These are phyloP conservation scores for Fusarium siculi DNA, from an alignment of 2,329 filamentous ascomycete species.

Conservation along the genomic window DNA sequence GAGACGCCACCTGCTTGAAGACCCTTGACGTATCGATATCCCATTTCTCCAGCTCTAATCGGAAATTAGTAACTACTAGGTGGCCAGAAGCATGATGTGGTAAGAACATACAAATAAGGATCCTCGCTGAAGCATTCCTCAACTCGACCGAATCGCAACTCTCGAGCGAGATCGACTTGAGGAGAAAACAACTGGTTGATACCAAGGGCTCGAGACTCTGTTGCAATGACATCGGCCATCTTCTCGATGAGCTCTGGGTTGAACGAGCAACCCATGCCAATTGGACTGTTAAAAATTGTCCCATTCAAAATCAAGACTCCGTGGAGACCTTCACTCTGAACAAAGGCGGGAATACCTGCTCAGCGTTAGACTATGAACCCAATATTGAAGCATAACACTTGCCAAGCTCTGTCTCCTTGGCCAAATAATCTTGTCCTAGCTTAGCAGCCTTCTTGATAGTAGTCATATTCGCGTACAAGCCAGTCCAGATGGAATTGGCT, in stretches of 20 bases:
- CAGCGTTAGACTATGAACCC: not conserved
- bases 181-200: slow-evolving; percentile 80
- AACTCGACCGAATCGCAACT: slow-evolving; percentile 76
- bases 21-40: slow-evolving; percentile 66
- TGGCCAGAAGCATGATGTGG: too few species aligned
- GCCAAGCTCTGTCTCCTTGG: slow-evolving; percentile 57
- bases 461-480: slow-evolving; percentile 71
- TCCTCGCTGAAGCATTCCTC: slow-evolving; percentile 81
- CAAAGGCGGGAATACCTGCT: slow-evolving; percentile 74
- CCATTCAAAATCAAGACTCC: slow-evolving; percentile 77
- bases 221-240: slow-evolving; percentile 73
- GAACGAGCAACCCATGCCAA: slow-evolving; percentile 77
- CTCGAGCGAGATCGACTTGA: slow-evolving; percentile 75
- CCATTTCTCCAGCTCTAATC: slow-evolving; percentile 69
- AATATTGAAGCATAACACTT: slow-evolving; percentile 44
- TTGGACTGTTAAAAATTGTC: slow-evolving; percentile 83
- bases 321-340: slow-evolving; percentile 80
- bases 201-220: slow-evolving; percentile 73
- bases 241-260: slow-evolving; percentile 71
- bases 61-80: slow-evolving; percentile 12
- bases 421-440: slow-evolving; percentile 74
- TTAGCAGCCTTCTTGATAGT: slow-evolving; percentile 72
- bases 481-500: slow-evolving; percentile 78
- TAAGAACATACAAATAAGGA: slow-evolving; percentile 61
- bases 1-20: slow-evolving; percentile 73